Base-by-base conservation (phyloP, 2,329 filamentous ascomycete species). In the Akanthomyces uredinophilus region DNA sequence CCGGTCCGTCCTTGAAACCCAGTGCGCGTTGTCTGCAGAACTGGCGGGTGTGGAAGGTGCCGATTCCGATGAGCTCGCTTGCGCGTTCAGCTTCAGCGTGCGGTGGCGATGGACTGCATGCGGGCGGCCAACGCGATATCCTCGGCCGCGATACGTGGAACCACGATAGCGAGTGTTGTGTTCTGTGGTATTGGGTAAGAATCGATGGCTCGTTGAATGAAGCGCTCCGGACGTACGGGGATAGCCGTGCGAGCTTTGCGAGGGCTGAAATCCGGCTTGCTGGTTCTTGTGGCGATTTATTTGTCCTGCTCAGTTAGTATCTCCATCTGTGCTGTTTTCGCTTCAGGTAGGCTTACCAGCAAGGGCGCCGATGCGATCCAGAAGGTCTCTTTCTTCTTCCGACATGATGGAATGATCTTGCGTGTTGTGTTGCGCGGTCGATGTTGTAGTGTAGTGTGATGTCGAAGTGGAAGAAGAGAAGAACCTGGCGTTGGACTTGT, bases 231-330 rank as follows among this genome's bases (percentile, higher is more conserved):
- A 51, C 56, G 10, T 51, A 53, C 50, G 56, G 16, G 6, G 47
- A 41, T 39, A 44, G n/a, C 39, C 46, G 4, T 29, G 37, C 39
- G 61, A 46, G 29, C 58, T 65, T 51, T 68, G 60, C n/a, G 68
- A 58, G 20, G 75, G 64, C n/a, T 67, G 70, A 43, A 75, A 63
- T 46, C 77, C 78, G 39, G 78, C 72, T 66, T 84, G 81, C 65
- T 87, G 83, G 65, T 84, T 90, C 73, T 90, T 92, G 77, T 90
- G 87, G 58, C 87, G 85, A 72, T 92, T 92, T 71, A 95, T 94
- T 75, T 90, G 88, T 67, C 89, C 89, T 92, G 66, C 11, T 44
- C 65, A 65, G 64, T 71, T 59, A 75, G 65, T 69, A 52, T 61
- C 61, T 47, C 35, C 57, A 49, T 5, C 65, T 41, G 52, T 35